Conservation (phyloP, 140 eudicot genomes). For the Anethum foeniculum region DNA sequence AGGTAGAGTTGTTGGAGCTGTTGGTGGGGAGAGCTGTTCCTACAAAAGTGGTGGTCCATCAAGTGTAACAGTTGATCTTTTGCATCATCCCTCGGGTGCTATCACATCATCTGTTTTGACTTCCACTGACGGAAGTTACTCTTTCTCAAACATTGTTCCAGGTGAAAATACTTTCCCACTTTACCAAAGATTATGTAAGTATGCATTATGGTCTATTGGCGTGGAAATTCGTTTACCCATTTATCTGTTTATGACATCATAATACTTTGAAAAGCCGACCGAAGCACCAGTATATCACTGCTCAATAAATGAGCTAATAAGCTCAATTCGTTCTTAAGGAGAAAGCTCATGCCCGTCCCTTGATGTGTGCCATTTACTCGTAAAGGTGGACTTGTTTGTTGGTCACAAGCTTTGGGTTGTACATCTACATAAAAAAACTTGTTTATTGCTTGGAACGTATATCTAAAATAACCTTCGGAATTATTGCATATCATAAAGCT, state of each 20-base stretch:
- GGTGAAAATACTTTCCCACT: constrained; percentile 33
- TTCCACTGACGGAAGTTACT: constrained; percentile 64
- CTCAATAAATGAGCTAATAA: neutral
- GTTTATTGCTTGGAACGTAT: neutral
- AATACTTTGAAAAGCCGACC: neutral
- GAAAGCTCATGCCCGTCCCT: neutral
- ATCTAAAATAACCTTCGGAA: neutral
- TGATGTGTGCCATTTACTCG: neutral
- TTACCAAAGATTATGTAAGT: constrained; percentile 8
- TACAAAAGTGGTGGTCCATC: constrained; percentile 72
- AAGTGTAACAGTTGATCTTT: constrained; percentile 70
- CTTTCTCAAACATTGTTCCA: constrained; percentile 70
- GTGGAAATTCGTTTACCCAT: constrained; percentile 12
- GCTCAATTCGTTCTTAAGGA: neutral
- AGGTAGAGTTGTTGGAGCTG: constrained; percentile 88
- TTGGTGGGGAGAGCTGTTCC: constrained; percentile 75
- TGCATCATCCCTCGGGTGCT: constrained; percentile 49
- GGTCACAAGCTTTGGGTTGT: neutral
- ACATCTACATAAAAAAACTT: neutral
- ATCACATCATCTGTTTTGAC: constrained; percentile 66
- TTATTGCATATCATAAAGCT: neutral
- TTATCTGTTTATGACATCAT: neutral
- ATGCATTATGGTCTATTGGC: constrained; percentile 1
- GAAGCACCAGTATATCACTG: neutral
- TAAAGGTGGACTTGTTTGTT: neutral